phyloP scores from a whole-genome alignment of 2,329 filamentous ascomycete genomes.

The Rutstroemia sp. region DNA sequence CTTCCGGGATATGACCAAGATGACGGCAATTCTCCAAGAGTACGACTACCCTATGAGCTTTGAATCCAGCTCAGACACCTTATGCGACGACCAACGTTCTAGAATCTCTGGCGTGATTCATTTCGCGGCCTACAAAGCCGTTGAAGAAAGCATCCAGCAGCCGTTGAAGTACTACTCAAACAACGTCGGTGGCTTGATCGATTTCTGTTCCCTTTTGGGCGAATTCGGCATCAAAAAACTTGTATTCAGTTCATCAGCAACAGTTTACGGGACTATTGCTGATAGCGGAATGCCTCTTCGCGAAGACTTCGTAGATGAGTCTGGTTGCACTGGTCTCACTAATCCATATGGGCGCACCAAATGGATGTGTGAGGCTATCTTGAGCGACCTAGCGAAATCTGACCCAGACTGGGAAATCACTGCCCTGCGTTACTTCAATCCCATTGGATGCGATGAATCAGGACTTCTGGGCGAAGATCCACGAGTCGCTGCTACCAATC shows the following conservation, averaged over 20 bases:
- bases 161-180: slow-evolving; percentile 61
- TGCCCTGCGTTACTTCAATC: slow-evolving; percentile 61
- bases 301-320: slow-evolving; percentile 43
- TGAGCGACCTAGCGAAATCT: slow-evolving; percentile 52
- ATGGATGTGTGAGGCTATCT: slow-evolving; percentile 60
- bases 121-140: slow-evolving; percentile 55
- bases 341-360: slow-evolving; percentile 61
- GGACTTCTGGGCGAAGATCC: slow-evolving; percentile 59
- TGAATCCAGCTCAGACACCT: slow-evolving; percentile 1
- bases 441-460: slow-evolving; percentile 57
- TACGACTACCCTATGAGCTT: slow-evolving; percentile 14
- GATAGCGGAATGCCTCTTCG: slow-evolving; percentile 43
- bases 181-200: slow-evolving; percentile 57
- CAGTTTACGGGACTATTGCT: slow-evolving; percentile 53
- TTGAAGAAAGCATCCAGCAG: slow-evolving; percentile 47
- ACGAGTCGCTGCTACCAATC: slow-evolving; percentile 51
- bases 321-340: slow-evolving; percentile 49
- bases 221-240: slow-evolving; percentile 57
- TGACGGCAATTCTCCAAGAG: slow-evolving; percentile 20
- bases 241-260: slow-evolving; percentile 61
- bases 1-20: slow-evolving; percentile 21
- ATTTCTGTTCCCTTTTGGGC: slow-evolving; percentile 49
- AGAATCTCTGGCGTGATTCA: slow-evolving; percentile 59
- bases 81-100: slow-evolving; percentile 12
- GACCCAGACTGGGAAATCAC: slow-evolving; percentile 57